Evolutionary conservation across 805 yeast species (phyloP), one percentile per base, ranked within the genome.

Genomic region (Sungouiella blattae): DNA sequence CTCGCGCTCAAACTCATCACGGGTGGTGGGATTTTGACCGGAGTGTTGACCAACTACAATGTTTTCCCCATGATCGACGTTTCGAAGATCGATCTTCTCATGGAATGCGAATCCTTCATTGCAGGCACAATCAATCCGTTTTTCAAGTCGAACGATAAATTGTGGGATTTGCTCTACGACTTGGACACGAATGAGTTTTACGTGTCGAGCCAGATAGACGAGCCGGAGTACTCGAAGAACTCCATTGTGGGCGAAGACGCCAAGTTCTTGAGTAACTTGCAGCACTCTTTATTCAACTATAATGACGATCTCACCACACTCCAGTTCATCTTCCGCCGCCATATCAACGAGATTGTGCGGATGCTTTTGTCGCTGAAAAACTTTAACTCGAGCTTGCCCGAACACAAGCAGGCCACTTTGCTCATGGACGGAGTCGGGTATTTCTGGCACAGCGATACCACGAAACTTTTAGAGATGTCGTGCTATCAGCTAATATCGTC

Each of bases 91-190:
- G 79, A 76, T 39, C 43, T 71, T 1, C 53, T 78, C 33, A 64
- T 65, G 40, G 58, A 50, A 33, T 67, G 61, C 41, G 62, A 47
- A 20, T 60, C 60, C 18, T 76, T 64, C 46, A 58, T 83, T 31
- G 71, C 83, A 2, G 91, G 91, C 3, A 80, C 87, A 3, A 76
- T 82, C 26, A 83, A 83, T 50, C 74, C 82, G 11, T 71, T 80
- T 26, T 75, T 83, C 50, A 77, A 77, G 47, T 67, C 73, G 21
- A 71, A 71, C 37, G 65, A 62, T 21, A 66, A 65, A 29, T 50
- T 73, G 14, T 82, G 84, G 83, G 85, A 83, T 53, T 53, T 78
- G 21, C 68, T 76, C 40, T 74, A 78, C 37, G 80, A 83, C 52
- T 47, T 83, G 41, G 88, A 81, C 47, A 33, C 67, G 0, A 73